These are phyloP conservation scores for Gypsophila paniculata DNA, from an alignment of 179 eudicot genomes.

Conservation along the genomic window DNA sequence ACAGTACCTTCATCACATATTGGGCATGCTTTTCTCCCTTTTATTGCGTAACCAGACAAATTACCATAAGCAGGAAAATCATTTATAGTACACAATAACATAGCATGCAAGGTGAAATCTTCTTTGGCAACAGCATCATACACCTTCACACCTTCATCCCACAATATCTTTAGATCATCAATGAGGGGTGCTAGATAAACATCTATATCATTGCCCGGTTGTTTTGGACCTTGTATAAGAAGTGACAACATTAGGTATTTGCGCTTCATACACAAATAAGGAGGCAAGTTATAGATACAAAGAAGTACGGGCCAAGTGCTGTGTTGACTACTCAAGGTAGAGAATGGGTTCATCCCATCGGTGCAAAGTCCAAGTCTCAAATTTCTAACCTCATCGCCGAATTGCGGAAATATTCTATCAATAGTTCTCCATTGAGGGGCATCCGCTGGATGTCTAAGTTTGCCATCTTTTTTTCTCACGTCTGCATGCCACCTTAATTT, in stretches of 20 bases:
- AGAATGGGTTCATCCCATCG: conserved; percentile 12
- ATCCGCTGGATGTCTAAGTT: conserved; percentile 1
- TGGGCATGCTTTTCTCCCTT: not conserved
- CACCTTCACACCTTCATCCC: conserved; percentile 4
- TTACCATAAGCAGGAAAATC: conserved; percentile 19
- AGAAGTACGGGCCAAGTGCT: conserved; percentile 8
- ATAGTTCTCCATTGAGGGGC: not conserved
- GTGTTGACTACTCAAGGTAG: not conserved
- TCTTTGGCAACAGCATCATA: conserved; percentile 3
- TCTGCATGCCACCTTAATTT: conserved; percentile 7
- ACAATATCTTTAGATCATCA: not conserved
- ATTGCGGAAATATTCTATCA: not conserved
- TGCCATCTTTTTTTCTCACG: not conserved
- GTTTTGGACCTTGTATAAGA: conserved; percentile 7
- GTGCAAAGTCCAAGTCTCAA: conserved; percentile 2
- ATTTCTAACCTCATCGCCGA: not conserved
- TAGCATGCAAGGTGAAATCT: conserved; percentile 9
- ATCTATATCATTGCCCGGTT: conserved; percentile 13
- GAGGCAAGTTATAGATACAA: not conserved
- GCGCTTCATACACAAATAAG: conserved; percentile 17
- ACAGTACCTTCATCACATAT: not conserved
- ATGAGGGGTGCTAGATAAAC: not conserved
- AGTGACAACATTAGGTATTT: conserved; percentile 10
- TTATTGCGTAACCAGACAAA: not conserved
- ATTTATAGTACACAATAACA: not conserved